Evolutionary conservation across 306 rosid genomes (phyloP), one percentile per base, ranked within the genome.

Genomic region (Pterocarpus santalinus): DNA sequence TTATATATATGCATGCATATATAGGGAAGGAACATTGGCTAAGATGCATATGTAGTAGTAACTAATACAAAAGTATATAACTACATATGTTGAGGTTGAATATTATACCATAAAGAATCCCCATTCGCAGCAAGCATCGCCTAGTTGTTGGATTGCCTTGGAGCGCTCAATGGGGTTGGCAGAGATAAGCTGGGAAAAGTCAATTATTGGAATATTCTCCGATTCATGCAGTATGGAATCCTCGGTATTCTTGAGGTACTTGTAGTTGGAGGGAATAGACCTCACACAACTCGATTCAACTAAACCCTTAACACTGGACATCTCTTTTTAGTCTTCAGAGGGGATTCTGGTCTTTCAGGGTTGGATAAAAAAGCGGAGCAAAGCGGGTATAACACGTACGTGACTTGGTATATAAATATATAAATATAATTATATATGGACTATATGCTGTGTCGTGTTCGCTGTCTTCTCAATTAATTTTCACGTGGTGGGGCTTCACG

Each of bases 91-190:
- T 65, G 34, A 67, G 15, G 67, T 66, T 56, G 28, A 10, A 32
- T 16, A 39, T 41, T 35, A 11, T 84, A 89, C 92, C 89, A 83
- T 62, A 44, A 89, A 89, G 75, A 89, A 89, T 56, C 90, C 92
- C 92, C 92, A 89, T 4, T 89, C 83, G 4, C 84, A 79, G 55
- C 92, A 89, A 5, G 92, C 86, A n/a, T 75, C 52, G 0, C 82
- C 89, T 0, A 89, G 86, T 49, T 85, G 70, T 22, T 73, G 70
- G 75, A 81, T 77, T 73, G 64, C 80, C 39, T 33, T 75, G 49
- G 84, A 81, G 1, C 86, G 75, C 8, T 75, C 82, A 11, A 5
- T 32, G 4, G 83, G 74, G 51, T 87, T 33, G 17, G 75, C 13
- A 28, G 89, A 85, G 65, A 75, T 78, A 39, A 89, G 86, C 3